Evolutionary conservation across 2,329 filamentous ascomycete species (phyloP), one percentile per base, ranked within the genome.

Genomic region (Polytolypa hystricis): DNA sequence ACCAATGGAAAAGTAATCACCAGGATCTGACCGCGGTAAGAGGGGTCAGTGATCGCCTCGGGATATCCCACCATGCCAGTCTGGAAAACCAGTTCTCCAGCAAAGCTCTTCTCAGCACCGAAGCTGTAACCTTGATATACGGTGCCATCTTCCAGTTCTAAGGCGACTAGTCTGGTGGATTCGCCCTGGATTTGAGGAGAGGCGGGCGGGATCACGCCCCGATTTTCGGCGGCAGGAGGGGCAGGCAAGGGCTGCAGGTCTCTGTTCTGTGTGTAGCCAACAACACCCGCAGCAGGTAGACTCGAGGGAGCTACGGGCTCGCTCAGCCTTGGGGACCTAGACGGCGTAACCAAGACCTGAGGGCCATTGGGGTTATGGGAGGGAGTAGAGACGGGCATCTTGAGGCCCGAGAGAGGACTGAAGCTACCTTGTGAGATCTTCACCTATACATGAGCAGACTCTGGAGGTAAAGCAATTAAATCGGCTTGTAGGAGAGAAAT

Each of bases 61-160:
- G 91, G 87, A 61, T 98, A 98, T 56, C 91, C 91, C 51, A 96
- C 91, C 87, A 96, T 94, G 64, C 91, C 91, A 40, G 91, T 98
- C 73, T 96, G 89, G 70, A 98, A 98, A 65, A 98, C 91, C 60
- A 98, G 73, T 71, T 98, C 91, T 61, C 91, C 91, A 48, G 89
- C 83, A 55, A 93, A 78, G 67, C 84, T 94, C 74, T 87, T 94
- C 56, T 84, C 73, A 46, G 89, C 87, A 64, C 91, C 91, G 60
- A 98, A 98, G 73, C 86, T 94, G 70, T 84, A 86, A 51, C 91
- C 91, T 60, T 93, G 84, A 71, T 86, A 93, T 56, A 85, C 75
- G 40, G 81, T 77, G 63, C 87, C 86, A 70, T 96, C 87, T 62
- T 91, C 74, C 49, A 98, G 79, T 70, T 98, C 89, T 49, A 98